Evolutionary conservation across 2,329 filamentous ascomycete species (phyloP).

Genomic region (Aspergillus sp.): DNA sequence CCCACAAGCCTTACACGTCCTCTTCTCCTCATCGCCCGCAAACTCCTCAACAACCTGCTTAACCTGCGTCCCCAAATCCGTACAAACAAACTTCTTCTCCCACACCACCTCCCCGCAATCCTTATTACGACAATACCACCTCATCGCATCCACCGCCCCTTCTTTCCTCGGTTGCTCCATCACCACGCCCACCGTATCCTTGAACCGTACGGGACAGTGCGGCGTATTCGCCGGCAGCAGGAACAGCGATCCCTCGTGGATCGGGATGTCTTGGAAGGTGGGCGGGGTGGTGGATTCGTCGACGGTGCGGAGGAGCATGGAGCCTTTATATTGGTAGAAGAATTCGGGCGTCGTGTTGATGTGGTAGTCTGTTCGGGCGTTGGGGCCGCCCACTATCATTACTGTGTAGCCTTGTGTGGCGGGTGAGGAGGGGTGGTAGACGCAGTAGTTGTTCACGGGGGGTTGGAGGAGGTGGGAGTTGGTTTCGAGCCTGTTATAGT

Average conservation of each 20-base stretch:
- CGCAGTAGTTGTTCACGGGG: conserved; percentile 96
- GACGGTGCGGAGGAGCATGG: conserved; percentile 91
- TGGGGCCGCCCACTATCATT: conserved; percentile 90
- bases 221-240: conserved; percentile 91
- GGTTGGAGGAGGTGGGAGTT: conserved; percentile 92
- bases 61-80: conserved; percentile 89
- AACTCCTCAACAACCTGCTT: conserved; percentile 87
- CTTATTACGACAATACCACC: conserved; percentile 77
- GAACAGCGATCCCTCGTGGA: conserved; percentile 92
- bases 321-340: conserved; percentile 95
- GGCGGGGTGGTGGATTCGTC: conserved; percentile 58
- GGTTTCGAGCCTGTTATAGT: conserved; percentile 70
- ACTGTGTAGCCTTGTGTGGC: conserved; percentile 94
- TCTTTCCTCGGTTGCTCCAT: conserved; percentile 79
- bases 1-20: conserved; percentile 78
- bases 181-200: conserved; percentile 89
- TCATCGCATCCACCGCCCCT: conserved; percentile 71
- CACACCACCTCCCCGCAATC: conserved; percentile 72
- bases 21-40: conserved; percentile 66
- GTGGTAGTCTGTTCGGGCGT: conserved; percentile 96
- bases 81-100: conserved; percentile 85
- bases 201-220: conserved; percentile 92
- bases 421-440: conserved; percentile 68
- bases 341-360: conserved; percentile 95
- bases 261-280: conserved; percentile 79